Percentiles rank a stretch among this genome's conserved stretches.
phyloP scores from a whole-genome alignment of 495 filamentous ascomycete species.

The Aspergillus incahuasiensis region DNA sequence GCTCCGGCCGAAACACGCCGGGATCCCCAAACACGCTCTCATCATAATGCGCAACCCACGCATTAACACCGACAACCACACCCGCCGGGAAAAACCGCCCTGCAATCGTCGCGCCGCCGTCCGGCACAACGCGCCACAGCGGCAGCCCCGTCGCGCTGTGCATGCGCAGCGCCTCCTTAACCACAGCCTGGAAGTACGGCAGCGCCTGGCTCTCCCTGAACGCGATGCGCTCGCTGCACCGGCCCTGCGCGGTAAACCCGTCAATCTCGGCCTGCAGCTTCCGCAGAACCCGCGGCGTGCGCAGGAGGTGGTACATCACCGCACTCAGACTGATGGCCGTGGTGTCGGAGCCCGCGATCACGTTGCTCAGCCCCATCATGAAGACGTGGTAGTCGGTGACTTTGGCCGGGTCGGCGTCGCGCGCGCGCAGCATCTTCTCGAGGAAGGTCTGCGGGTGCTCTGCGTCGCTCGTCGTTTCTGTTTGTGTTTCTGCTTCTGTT shows the following conservation, averaged over 20 bases:
- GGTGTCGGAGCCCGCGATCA: conserved; percentile 54
- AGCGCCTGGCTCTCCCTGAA: conserved; percentile 50
- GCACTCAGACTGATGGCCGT: conserved; percentile 47
- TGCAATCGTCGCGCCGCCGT: conserved; percentile 32
- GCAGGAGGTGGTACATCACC: conserved; percentile 48
- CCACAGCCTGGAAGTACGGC: conserved; percentile 44
- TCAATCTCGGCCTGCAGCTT: conserved; percentile 46
- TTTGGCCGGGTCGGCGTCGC: conserved; percentile 52
- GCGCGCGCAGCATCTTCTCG: conserved; percentile 52
- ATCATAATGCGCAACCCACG: conserved; percentile 51
- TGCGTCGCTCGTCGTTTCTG: conserved; percentile 13
- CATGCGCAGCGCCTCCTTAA: conserved; percentile 43
- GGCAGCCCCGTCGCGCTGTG: conserved; percentile 37
- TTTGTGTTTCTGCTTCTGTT: too few relatives aligned
- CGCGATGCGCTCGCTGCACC: conserved; percentile 25
- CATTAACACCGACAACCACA: conserved; percentile 49
- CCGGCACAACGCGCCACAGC: conserved; percentile 38
- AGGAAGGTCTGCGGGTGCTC: conserved; percentile 47
- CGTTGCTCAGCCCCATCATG: conserved; percentile 47
- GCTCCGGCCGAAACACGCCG: conserved; percentile 29
- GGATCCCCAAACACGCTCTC: conserved; percentile 40
- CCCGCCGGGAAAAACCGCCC: conserved; percentile 36
- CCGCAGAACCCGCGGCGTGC: conserved; percentile 28
- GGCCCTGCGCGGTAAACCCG: conserved; percentile 24
- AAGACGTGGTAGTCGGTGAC: conserved; percentile 47